These are phyloP conservation scores for Dictyostelium citrinum DNA, from an alignment of 78 protist species.

Conservation along the genomic window DNA sequence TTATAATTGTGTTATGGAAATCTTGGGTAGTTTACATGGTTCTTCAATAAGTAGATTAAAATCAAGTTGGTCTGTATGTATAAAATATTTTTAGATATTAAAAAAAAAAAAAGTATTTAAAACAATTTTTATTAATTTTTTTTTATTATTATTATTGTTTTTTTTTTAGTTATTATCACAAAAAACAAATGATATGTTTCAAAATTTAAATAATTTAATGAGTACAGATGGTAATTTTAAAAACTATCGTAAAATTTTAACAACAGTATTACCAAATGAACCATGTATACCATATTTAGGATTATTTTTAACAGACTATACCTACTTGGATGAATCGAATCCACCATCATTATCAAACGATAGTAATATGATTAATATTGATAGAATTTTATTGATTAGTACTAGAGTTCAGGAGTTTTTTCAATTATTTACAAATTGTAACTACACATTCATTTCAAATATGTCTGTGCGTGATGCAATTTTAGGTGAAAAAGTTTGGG, in stretches of 20 bases:
- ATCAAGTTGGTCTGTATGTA: slow-evolving; percentile 49
- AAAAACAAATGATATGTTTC: slow-evolving; percentile 63
- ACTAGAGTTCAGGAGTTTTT: slow-evolving; percentile 69
- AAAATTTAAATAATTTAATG: slow-evolving; percentile 18
- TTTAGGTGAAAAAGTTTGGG: slow-evolving; percentile 69
- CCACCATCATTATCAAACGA: slow-evolving; percentile 11
- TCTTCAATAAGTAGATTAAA: slow-evolving; percentile 72
- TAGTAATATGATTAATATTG: slow-evolving; percentile 45
- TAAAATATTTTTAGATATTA: neutral
- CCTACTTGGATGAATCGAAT: slow-evolving; percentile 58
- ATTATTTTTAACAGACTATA: slow-evolving; percentile 62
- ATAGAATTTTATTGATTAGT: slow-evolving; percentile 55
- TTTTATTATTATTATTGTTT: neutral
- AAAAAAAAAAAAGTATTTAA: too few species aligned
- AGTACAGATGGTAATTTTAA: slow-evolving; percentile 61
- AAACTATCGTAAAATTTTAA: slow-evolving; percentile 46
- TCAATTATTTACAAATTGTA: slow-evolving; percentile 63
- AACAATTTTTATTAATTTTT: too few species aligned
- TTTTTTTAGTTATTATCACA: slow-evolving; percentile 29
- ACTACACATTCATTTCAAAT: neutral
- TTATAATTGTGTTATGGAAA: slow-evolving; percentile 80
- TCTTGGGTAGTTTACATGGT: slow-evolving; percentile 67
- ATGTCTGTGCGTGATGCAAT: slow-evolving; percentile 40
- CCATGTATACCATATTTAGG: slow-evolving; percentile 78
- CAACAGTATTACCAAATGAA: slow-evolving; percentile 23